Percentiles rank a stretch among this genome's conserved stretches.
Conservation (phyloP, 1,139 yeast species). For the Magnusiomyces ingens region DNA sequence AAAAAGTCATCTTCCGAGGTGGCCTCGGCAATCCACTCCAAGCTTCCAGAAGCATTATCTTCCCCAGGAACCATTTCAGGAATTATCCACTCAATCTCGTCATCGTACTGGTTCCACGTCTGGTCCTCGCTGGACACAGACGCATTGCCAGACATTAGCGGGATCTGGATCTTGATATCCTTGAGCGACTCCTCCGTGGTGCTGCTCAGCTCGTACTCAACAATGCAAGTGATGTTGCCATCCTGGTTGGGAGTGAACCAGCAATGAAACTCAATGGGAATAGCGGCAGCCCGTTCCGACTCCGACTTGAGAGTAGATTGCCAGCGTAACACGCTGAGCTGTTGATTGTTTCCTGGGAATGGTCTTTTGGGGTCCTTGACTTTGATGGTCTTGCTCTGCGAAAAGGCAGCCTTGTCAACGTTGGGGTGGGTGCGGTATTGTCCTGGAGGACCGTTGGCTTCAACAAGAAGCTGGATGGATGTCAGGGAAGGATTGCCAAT, state of each 20-base stretch:
- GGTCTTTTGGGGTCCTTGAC: conserved; percentile 71
- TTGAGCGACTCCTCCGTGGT: conserved; percentile 46
- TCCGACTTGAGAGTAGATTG: conserved; percentile 36
- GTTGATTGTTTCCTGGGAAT: conserved; percentile 88
- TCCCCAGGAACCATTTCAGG: conserved; percentile 35
- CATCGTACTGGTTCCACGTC: conserved; percentile 35
- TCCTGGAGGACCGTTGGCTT: conserved; percentile 40
- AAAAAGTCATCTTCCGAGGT: conserved; percentile 77
- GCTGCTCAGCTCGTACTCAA: conserved; percentile 71
- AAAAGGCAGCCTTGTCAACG: conserved; percentile 73
- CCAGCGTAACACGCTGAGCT: conserved; percentile 91
- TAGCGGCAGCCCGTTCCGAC: conserved; percentile 46
- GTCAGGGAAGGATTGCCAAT: conserved; percentile 68
- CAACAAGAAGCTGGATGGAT: conserved; percentile 55
- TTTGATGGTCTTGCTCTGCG: conserved; percentile 51
- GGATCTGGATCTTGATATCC: conserved; percentile 58
- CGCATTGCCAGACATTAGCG: conserved; percentile 52
- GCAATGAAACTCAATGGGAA: conserved; percentile 73
- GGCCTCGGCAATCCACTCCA: conserved; percentile 72
- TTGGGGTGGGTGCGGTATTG: conserved; percentile 95
- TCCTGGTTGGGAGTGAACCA: conserved; percentile 70
- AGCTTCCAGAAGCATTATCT: conserved; percentile 55
- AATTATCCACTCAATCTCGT: conserved; percentile 36
- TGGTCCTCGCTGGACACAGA: conserved; percentile 39
- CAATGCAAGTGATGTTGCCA: conserved; percentile 61